Evolutionary conservation across 805 yeast genomes (phyloP).

Genomic region (Tetrapisispora iriomotensis): DNA sequence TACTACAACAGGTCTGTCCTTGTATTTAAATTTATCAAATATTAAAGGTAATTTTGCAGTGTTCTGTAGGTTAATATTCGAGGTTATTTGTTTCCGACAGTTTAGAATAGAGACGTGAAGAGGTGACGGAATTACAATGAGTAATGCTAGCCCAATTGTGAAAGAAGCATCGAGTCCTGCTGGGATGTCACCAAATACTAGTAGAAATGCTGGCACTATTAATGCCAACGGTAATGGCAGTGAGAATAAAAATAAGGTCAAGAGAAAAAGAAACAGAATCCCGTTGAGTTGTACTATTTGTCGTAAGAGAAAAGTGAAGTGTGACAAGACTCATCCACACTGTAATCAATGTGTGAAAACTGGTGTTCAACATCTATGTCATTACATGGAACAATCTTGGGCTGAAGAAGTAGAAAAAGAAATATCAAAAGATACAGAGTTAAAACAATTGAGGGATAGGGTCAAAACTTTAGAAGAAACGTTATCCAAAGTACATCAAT

Average conservation of each 20-base stretch:
- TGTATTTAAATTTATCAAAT: too few relatives aligned
- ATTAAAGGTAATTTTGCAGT: too few relatives aligned
- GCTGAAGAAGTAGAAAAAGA: slow-evolving; percentile 41
- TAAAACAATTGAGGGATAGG: slow-evolving; percentile 46
- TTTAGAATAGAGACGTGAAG: too few relatives aligned
- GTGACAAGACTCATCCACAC: slow-evolving; percentile 44
- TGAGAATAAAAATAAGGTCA: slow-evolving; percentile 11
- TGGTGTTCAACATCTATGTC: slow-evolving; percentile 49
- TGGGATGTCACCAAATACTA: too few relatives aligned
- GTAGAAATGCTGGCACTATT: too few relatives aligned
- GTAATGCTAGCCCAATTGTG: too few relatives aligned
- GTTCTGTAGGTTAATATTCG: too few relatives aligned
- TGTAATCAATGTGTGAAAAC: slow-evolving; percentile 48
- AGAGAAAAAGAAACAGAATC: slow-evolving; percentile 38
- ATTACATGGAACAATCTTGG: slow-evolving; percentile 52
- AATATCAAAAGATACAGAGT: slow-evolving; percentile 37
- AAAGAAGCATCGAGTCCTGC: too few relatives aligned
- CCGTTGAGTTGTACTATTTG: slow-evolving; percentile 41
- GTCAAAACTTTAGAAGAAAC: slow-evolving; percentile 43
- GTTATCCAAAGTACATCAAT: slow-evolving; percentile 25
- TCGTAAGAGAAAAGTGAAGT: slow-evolving; percentile 41
- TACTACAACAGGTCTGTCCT: too few relatives aligned
- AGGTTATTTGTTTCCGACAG: too few relatives aligned
- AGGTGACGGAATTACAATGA: too few relatives aligned
- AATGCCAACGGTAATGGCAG: too few relatives aligned